A percentile compares a stretch with the other conserved stretches of the same genome.
These are phyloP conservation scores for Sclerotiophoma versabilis DNA, from an alignment of 2,329 filamentous ascomycete species.

Conservation along the genomic window DNA sequence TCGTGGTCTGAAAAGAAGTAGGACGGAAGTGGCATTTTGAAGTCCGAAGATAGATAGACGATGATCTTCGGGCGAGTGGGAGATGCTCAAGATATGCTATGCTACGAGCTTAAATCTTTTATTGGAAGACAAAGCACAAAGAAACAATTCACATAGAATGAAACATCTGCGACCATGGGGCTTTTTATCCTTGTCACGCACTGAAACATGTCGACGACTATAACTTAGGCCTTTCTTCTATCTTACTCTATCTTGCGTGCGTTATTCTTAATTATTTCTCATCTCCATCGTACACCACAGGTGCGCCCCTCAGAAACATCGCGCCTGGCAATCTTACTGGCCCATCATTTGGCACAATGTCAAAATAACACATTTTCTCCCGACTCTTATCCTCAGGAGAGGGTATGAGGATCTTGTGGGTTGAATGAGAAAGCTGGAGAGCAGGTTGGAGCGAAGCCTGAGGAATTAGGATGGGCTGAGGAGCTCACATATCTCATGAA, in stretches of 20 bases:
- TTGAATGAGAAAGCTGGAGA: slow-evolving; percentile 10
- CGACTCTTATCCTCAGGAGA: slow-evolving; percentile 13
- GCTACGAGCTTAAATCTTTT: no score
- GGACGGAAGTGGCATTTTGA: background rate
- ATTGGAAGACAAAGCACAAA: background rate
- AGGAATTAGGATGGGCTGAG: slow-evolving; percentile 9
- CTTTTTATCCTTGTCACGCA: background rate
- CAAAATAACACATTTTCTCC: slow-evolving; percentile 21
- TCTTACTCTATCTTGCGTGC: slow-evolving; percentile 6
- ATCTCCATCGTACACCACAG: slow-evolving; percentile 22
- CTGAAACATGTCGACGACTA: no score
- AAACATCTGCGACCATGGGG: background rate
- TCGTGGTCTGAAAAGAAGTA: background rate
- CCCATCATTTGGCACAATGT: slow-evolving; percentile 42
- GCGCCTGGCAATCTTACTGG: slow-evolving; percentile 16
- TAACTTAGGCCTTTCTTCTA: no score
- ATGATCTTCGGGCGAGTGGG: no score
- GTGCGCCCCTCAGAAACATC: slow-evolving; percentile 19
- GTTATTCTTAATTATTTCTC: slow-evolving; percentile 10
- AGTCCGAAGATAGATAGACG: no score
- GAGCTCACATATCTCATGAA: slow-evolving; percentile 21
- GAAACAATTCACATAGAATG: background rate
- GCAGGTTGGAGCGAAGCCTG: slow-evolving; percentile 19
- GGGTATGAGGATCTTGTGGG: background rate
- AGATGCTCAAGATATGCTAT: background rate